Conservation (phyloP, 371 early-diverging fungal species). For the Mucor irregularis region DNA sequence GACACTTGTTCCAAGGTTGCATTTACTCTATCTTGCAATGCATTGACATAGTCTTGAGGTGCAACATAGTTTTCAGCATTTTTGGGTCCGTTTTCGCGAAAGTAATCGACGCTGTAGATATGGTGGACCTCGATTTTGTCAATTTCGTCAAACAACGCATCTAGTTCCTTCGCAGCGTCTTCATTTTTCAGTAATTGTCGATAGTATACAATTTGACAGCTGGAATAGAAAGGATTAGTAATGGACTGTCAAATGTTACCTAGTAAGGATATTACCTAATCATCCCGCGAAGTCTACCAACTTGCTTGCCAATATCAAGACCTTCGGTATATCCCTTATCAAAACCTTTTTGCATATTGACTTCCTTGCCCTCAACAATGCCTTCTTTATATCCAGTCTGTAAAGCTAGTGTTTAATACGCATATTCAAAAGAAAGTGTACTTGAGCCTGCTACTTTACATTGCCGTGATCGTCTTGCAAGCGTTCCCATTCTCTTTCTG, state of each 20-base stretch:
- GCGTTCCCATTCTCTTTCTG: constrained; percentile 56
- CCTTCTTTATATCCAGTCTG: constrained; percentile 70
- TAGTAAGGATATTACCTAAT: constrained; percentile 39
- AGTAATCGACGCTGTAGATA: constrained; percentile 39
- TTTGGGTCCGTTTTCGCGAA: constrained; percentile 19
- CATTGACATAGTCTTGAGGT: constrained; percentile 10
- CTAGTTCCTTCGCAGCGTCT: constrained; percentile 17
- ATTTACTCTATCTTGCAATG: constrained; percentile 18
- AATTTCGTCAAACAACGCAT: constrained; percentile 32
- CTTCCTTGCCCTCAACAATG: constrained; percentile 63
- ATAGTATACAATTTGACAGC: constrained; percentile 35
- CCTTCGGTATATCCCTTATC: constrained; percentile 60
- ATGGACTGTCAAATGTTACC: neutral
- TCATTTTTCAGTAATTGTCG: constrained; percentile 27
- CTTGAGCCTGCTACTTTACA: constrained; percentile 29
- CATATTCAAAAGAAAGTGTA: neutral
- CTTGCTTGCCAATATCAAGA: constrained; percentile 38
- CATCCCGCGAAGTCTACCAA: constrained; percentile 56
- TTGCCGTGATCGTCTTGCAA: constrained; percentile 60
- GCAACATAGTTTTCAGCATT: constrained; percentile 10
- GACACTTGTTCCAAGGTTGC: neutral
- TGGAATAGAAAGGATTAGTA: constrained; percentile 3
- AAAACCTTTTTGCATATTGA: constrained; percentile 64
- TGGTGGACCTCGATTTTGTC: constrained; percentile 32
- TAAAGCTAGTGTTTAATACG: neutral